These are phyloP conservation scores for Claviceps citrina DNA, from an alignment of 2,329 filamentous ascomycete genomes.

Conservation along the genomic window DNA sequence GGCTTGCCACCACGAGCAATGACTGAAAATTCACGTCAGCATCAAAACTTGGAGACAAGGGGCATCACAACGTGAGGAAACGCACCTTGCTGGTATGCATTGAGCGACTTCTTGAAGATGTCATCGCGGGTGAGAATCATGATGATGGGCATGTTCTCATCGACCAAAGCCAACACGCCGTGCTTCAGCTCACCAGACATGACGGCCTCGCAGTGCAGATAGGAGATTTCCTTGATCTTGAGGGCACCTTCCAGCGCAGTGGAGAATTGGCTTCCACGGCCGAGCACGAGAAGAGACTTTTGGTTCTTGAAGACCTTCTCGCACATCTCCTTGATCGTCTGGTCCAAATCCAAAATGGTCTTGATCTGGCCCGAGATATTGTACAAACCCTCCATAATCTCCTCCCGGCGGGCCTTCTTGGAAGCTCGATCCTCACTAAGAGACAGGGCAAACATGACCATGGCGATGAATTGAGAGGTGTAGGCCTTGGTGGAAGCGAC, in stretches of 20 bases:
- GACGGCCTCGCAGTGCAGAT: conserved; percentile 97
- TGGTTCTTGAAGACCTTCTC: conserved; percentile 89
- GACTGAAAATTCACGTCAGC: conserved; percentile 36
- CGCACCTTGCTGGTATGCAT: conserved; percentile 92
- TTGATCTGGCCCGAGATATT: conserved; percentile 85
- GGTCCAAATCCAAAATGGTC: conserved; percentile 78
- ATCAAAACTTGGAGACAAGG: background rate
- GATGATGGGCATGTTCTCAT: conserved; percentile 97
- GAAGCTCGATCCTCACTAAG: conserved; percentile 92
- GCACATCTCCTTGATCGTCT: conserved; percentile 88
- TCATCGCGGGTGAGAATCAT: conserved; percentile 97
- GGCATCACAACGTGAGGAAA: conserved; percentile 4
- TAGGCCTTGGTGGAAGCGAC: conserved; percentile 98
- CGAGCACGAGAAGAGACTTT: conserved; percentile 85
- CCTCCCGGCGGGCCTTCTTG: conserved; percentile 78
- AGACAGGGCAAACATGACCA: conserved; percentile 98
- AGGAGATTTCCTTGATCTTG: conserved; percentile 99
- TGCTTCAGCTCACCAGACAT: conserved; percentile 99
- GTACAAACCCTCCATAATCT: conserved; percentile 87
- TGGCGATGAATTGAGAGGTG: conserved; percentile 97
- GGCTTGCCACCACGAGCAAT: conserved; percentile 91
- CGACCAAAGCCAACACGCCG: conserved; percentile 89
- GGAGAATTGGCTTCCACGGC: conserved; percentile 89
- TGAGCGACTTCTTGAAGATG: conserved; percentile 97
- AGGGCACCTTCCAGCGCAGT: conserved; percentile 93